Base-by-base conservation (phyloP, 176 grass and related monocot species). In the Guadua angustifolia region DNA sequence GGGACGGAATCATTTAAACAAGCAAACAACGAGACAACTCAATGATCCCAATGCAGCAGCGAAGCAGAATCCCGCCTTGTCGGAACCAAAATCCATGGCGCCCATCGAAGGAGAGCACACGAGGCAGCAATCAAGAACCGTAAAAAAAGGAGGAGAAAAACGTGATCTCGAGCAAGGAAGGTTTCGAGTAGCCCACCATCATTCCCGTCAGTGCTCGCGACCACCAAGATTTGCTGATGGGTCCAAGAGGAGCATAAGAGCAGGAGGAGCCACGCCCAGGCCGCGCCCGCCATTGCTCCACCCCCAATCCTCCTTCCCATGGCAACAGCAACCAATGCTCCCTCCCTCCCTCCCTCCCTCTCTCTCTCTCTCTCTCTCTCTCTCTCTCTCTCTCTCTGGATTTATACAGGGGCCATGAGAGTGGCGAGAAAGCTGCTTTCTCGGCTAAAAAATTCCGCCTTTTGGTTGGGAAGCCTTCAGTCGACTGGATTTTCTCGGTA, bases 161-260 rank as follows among this genome's bases (percentile, higher is more conserved):
- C 42, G 43, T 42, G 44, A 50, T 59, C 39, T 42, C 24, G 12
- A 35, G 75, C 69, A 66, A 51, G 9, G 85, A 49, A 84, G 16
- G 43, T 60, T 81, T 88, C 69, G 14, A 33, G 29, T 57, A 40
- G 13, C 76, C 25, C 66, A 89, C 88, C 82, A 86, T 89, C 88
- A 86, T 82, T 89, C 42, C 55, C 52, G 88, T 89, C 88, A 35
- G 88, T 89, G 71, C 71, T 63, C 55, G 83, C 88, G 12, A 52
- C 55, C 32, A 66, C 88, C 45, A 86, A 89, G 83, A 71, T 85
- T 77, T 55, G 71, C 71, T 69, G 82, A 64, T 75, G 82, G 64
- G 71, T 63, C 88, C 77, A 85, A 61, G 64, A 42, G 64, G 52
- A 62, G 78, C 55, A 81, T 62, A 60, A 32, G 44, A 81, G 18